Percentiles rank a stretch among this genome's conserved stretches.
Evolutionary conservation across 495 filamentous ascomycete genomes (phyloP).

Genomic region (Aspergillus sclerotioniger): DNA sequence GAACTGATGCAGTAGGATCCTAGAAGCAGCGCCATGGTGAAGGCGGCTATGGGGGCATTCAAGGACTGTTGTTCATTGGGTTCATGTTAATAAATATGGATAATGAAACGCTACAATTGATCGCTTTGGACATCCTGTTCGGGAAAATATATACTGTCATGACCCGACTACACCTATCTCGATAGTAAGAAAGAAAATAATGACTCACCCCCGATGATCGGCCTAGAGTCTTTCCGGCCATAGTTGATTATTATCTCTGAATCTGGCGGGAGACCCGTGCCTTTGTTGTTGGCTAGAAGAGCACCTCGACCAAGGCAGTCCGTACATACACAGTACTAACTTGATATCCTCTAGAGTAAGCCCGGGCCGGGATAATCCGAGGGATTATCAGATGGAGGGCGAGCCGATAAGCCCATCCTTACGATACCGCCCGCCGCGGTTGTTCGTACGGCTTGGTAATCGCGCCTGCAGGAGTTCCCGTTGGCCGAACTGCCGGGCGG

Average conservation of each 20-base stretch:
- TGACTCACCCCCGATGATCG: conserved; percentile 25
- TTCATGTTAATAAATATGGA: conserved; percentile 7
- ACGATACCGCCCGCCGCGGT: neutral
- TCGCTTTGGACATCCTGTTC: neutral
- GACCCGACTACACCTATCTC: neutral
- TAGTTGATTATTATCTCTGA: neutral
- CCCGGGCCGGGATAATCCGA: conserved; percentile 4
- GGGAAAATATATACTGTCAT: neutral
- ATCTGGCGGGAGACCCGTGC: neutral
- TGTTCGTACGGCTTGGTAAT: conserved; percentile 9
- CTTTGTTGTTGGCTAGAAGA: neutral
- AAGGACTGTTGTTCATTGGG: conserved; percentile 35
- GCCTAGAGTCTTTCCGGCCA: conserved; percentile 23
- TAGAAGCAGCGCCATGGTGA: conserved; percentile 50
- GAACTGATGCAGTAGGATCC: conserved; percentile 50
- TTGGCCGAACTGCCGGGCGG: conserved; percentile 6
- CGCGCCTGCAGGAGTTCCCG: conserved; percentile 2
- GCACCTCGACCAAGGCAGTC: no score
- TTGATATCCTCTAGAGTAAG: no score
- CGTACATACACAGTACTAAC: no score
- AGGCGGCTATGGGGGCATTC: conserved; percentile 49
- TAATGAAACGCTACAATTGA: neutral
- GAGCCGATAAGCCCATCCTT: neutral
- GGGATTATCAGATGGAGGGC: conserved; percentile 14
- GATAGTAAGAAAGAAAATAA: neutral